These are phyloP conservation scores for Linum trigynum DNA, from an alignment of 345 rosid species.

Conservation along the genomic window DNA sequence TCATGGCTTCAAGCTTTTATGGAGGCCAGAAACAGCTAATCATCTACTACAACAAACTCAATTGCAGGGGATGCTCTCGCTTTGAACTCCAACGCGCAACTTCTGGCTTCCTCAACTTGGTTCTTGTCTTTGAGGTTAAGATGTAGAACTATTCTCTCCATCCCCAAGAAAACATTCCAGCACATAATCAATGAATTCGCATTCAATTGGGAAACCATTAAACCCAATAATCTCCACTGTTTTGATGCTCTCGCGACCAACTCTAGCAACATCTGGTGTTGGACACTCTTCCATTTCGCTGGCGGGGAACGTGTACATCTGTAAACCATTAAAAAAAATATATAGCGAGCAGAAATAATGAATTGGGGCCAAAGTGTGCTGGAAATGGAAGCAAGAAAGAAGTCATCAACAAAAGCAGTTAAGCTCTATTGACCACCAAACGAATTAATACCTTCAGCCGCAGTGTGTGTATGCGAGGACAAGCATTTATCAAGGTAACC, in stretches of 20 bases:
- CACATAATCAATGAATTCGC: background rate
- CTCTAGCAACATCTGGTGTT: background rate
- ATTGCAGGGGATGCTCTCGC: too few species aligned
- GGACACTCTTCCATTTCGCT: background rate
- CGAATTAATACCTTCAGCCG: background rate
- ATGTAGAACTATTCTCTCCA: background rate
- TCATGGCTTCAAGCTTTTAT: too few species aligned
- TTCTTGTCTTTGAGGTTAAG: background rate
- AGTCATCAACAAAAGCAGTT: too few species aligned
- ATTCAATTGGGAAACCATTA: background rate
- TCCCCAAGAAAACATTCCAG: background rate
- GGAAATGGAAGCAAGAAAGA: background rate
- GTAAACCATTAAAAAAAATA: background rate
- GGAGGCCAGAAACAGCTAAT: too few species aligned
- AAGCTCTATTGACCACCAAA: too few species aligned
- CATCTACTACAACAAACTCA: too few species aligned
- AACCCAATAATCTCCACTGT: background rate
- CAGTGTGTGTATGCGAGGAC: background rate
- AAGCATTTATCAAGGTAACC: background rate
- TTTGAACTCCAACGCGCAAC: too few species aligned
- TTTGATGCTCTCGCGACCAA: background rate
- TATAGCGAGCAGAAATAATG: background rate
- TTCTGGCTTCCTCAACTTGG: too few species aligned
- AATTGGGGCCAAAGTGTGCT: background rate
- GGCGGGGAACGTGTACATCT: background rate